Percentiles rank a stretch among this genome's conserved stretches.
Conservation (phyloP, 768 basidiomycete genomes). For the Kwoniella dendrophila region DNA sequence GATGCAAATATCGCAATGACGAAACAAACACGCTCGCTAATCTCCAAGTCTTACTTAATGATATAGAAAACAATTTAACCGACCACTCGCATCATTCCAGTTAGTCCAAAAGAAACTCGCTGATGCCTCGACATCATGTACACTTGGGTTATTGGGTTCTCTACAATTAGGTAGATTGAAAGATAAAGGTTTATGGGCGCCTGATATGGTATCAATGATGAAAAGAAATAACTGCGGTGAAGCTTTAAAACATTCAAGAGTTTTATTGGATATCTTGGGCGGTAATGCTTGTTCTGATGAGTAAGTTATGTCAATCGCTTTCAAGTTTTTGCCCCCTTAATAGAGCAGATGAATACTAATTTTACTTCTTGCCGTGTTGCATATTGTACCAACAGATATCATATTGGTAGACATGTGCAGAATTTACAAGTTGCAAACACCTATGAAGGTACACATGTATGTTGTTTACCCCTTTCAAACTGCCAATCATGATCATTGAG, state of each 20-base stretch:
- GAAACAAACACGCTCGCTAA: not conserved
- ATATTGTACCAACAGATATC: constrained; percentile 66
- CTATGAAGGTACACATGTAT: constrained; percentile 70
- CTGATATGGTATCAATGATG: constrained; percentile 93
- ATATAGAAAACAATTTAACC: constrained; percentile 72
- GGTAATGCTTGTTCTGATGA: constrained; percentile 94
- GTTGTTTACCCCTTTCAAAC: not conserved
- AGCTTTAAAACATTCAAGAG: constrained; percentile 77
- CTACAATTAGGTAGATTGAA: constrained; percentile 73
- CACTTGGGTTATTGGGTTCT: constrained; percentile 63
- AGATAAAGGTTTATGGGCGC: constrained; percentile 70
- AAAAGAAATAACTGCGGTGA: constrained; percentile 97
- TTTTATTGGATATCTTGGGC: constrained; percentile 84
- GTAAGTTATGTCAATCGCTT: constrained; percentile 59
- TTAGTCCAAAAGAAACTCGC: constrained; percentile 97
- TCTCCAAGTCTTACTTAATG: not conserved
- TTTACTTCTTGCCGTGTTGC: no score
- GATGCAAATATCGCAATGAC: not conserved
- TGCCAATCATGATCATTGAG: not conserved
- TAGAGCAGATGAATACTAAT: not conserved
- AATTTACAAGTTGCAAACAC: constrained; percentile 96
- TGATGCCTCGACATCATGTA: constrained; percentile 84
- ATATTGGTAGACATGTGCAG: constrained; percentile 89
- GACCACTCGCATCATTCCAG: constrained; percentile 90
- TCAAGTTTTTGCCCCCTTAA: not conserved